Conservation (phyloP, 306 rosid genomes). For the Castanopsis chinensis region DNA sequence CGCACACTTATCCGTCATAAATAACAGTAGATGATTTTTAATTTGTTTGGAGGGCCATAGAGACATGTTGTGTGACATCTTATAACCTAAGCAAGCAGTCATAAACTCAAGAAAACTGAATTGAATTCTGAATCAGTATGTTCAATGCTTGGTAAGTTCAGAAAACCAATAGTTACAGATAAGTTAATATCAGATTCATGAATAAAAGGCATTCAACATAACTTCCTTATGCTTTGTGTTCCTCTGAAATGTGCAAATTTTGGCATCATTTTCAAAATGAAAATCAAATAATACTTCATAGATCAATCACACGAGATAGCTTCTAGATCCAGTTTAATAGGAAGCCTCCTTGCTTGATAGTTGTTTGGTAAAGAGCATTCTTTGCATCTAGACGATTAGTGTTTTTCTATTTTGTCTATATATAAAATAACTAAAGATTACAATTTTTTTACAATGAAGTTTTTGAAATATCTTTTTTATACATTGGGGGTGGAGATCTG, state of each 20-base stretch:
- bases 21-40: neutral
- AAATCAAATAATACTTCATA: constrained; percentile 33
- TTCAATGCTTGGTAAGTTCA: constrained; percentile 12
- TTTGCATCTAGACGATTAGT: constrained; percentile 84
- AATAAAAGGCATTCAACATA: constrained; percentile 23
- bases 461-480: too few relatives aligned
- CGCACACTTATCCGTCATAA: neutral
- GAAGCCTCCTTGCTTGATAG: constrained; percentile 98
- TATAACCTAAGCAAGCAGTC: neutral
- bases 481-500: too few relatives aligned
- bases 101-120: neutral
- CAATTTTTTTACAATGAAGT: too few relatives aligned
- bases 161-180: constrained; percentile 13
- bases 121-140: constrained; percentile 3
- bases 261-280: constrained; percentile 4
- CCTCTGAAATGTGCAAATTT: constrained; percentile 10
- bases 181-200: neutral
- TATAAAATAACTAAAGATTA: too few relatives aligned
- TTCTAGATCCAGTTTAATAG: constrained; percentile 87
- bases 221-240: constrained; percentile 14
- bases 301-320: constrained; percentile 88
- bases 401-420: too few relatives aligned
- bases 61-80: neutral
- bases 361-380: constrained; percentile 94
- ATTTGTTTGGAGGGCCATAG: neutral